Evolutionary conservation across 108 stramenopile species (phyloP), one percentile per base, ranked within the genome.

Genomic region (Nitzschia putrida): DNA sequence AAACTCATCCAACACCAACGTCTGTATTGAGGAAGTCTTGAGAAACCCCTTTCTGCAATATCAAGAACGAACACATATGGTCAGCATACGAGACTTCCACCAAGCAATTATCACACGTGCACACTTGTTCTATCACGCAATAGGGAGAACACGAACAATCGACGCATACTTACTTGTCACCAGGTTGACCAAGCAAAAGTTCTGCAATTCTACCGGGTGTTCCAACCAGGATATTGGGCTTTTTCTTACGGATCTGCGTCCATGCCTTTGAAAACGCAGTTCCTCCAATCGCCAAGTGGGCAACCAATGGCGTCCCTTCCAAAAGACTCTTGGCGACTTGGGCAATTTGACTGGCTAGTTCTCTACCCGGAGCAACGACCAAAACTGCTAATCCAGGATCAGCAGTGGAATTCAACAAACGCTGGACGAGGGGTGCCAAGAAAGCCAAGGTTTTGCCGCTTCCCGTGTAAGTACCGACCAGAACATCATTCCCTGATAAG

Each of bases 141-240:
- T 4, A 5, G 4, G 4, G 29, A 34, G 29, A 34, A 64, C 43
- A 61, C 10, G 11, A 42, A 37, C 26, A 41, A 5, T 52, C n/a
- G 53, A 43, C 42, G 18, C 3, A 58, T 18, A 73, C 81, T 61
- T 61, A 81, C 74, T 84, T 86, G 52, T 89, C 89, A 23, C 88
- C 92, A 18, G 86, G 82, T 72, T 79, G 72, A 18, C 94, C 90
- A 16, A 89, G 79, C 25, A 95, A 71, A 21, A 95, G 74, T 70
- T 95, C 94, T 0, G 94, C 94, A 44, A 95, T 77, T 50, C 94
- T 67, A 18, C 94, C 94, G 9, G 94, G 94, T 22, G 94, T 92
- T 10, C 94, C 94, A 40, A 95, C 88, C 18, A 95, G 51, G 55
- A 95, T 78, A 47, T 81, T 77, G 4, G 94, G 94, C 63, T 87